Percentiles rank a stretch among this genome's conserved stretches.
phyloP scores from a whole-genome alignment of 176 grass and related monocot genomes.

The Ensete ventricosum region DNA sequence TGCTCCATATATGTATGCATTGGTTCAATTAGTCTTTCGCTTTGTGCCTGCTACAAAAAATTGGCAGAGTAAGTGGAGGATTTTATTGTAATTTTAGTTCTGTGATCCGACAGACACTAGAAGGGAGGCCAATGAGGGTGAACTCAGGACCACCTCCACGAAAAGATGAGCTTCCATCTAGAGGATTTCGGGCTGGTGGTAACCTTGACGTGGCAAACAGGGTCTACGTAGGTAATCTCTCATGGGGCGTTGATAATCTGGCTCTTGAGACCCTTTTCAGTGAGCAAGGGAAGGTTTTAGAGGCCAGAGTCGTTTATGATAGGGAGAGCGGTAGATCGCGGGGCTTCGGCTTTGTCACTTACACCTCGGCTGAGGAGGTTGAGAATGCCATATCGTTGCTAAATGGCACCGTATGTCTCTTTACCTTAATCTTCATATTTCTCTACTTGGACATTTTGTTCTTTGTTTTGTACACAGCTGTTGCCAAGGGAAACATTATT shows the following conservation, averaged over 20 bases:
- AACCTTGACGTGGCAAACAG: conserved; percentile 42
- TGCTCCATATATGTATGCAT: too few relatives aligned
- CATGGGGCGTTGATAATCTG: conserved; percentile 17
- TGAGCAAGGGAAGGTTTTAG: conserved; percentile 19
- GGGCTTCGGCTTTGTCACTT: conserved; percentile 20
- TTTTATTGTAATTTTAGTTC: neutral
- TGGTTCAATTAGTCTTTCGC: too few relatives aligned
- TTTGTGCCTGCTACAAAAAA: neutral
- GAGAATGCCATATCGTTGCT: conserved; percentile 13
- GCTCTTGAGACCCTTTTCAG: conserved; percentile 13
- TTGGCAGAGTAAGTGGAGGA: neutral
- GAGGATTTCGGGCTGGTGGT: conserved; percentile 36
- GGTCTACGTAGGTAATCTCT: conserved; percentile 17
- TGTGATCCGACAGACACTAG: conserved; percentile 49
- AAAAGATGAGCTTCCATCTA: conserved; percentile 42
- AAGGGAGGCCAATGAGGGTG: conserved; percentile 68
- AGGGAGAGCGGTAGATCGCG: conserved; percentile 21
- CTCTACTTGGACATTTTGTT: neutral
- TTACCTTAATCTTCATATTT: neutral
- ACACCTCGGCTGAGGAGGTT: neutral
- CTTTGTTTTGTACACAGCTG: neutral
- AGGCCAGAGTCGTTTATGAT: conserved; percentile 14
- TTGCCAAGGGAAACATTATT: neutral
- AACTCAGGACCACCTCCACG: conserved; percentile 70
- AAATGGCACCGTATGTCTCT: conserved; percentile 12